These are phyloP conservation scores for Aspergillus sp. DNA, from an alignment of 2,329 filamentous ascomycete species.

Conservation along the genomic window DNA sequence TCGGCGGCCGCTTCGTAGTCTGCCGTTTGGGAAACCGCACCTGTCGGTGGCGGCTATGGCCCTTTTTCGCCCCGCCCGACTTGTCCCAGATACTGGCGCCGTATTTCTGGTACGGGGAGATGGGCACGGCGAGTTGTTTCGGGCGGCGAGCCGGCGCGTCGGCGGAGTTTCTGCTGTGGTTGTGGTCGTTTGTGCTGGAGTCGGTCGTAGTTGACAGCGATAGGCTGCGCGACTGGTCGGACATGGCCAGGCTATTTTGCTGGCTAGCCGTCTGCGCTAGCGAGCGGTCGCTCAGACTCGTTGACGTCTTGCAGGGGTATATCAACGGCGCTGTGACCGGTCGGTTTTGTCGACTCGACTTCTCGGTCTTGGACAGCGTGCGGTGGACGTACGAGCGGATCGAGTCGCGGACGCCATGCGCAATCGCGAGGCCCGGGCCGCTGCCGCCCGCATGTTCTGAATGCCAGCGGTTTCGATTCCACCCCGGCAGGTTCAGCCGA, in stretches of 20 bases:
- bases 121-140: constrained; percentile 24
- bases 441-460: constrained; percentile 16
- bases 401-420: constrained; percentile 22
- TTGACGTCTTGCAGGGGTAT: neutral
- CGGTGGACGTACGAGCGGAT: constrained; percentile 27
- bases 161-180: constrained; percentile 5
- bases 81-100: constrained; percentile 27
- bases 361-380: constrained; percentile 12
- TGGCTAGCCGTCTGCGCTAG: neutral
- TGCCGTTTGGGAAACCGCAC: constrained; percentile 12
- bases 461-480: constrained; percentile 15
- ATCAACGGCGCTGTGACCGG: constrained; percentile 9
- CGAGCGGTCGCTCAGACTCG: neutral
- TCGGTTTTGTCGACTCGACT: constrained; percentile 1
- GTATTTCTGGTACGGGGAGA: constrained; percentile 29
- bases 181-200: constrained; percentile 4
- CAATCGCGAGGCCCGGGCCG: constrained; percentile 12
- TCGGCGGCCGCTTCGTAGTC: constrained; percentile 2
- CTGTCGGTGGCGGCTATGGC: constrained; percentile 11
- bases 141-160: constrained; percentile 6
- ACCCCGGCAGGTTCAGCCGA: constrained; percentile 10
- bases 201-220: constrained; percentile 8
- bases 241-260: neutral
- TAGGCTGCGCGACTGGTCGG: neutral
- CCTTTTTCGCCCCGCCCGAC: constrained; percentile 15